Evolutionary conservation across 805 yeast species (phyloP), one percentile per base, ranked within the genome.

Genomic region (Yarrowia sp.): DNA sequence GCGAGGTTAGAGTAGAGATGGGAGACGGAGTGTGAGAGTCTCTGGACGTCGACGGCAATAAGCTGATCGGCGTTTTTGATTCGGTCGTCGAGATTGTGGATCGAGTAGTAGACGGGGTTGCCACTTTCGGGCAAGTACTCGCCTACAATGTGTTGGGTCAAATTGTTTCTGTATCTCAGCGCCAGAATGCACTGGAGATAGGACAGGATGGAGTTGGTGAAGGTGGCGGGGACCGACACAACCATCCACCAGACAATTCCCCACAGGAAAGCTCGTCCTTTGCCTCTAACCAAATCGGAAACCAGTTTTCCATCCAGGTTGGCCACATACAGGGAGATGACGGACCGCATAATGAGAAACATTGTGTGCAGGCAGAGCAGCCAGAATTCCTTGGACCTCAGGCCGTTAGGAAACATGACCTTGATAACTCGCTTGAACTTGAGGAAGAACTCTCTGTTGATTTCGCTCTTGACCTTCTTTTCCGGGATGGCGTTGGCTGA

Each of bases 271-370:
- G 79, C 80, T 52, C 81, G 79, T 67, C 91, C 88, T 59, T 82
- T 81, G 67, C 88, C 90, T 43, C 87, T 82, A 30, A 92, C 89
- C 69, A 92, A 80, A 1, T 90, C 84, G 0, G 96, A 90, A 4
- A 92, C 97, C 63, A 92, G 78, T 71, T 81, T 79, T 68, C 98
- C 98, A 74, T 92, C 98, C 66, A 92, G 79, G 12, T 87, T 83
- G 6, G 98, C 97, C 16, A 92, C 92, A 71, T 86, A 86, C 52
- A 92, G 80, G 2, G 96, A 87, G 28, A 92, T 76, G 24, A 86
- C 74, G 0, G 97, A 93, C 68, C 96, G 81, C 4, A 82, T 68
- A 3, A 89, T 80, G 49, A 92, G 78, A 26, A 90, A 78, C 0
- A 79, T 71, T 6, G 90, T 75, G 74, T 90, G 93, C 0, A 82